These are phyloP conservation scores for Cyclostephanos invisitatus DNA, from an alignment of 108 stramenopile species.

Conservation along the genomic window DNA sequence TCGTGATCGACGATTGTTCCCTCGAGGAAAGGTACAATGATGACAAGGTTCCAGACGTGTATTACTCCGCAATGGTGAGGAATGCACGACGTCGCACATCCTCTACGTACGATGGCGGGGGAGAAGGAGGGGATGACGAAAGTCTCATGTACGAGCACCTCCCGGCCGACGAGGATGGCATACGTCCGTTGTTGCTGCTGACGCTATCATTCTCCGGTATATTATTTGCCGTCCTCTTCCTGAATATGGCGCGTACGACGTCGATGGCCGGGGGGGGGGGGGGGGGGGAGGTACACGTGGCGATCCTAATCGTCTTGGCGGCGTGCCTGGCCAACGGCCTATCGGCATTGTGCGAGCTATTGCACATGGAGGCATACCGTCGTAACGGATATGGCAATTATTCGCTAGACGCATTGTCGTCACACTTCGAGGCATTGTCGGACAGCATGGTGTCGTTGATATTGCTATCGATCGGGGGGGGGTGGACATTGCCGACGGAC, in stretches of 20 bases:
- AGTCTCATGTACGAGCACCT: constrained; percentile 53
- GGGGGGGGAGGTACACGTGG: constrained; percentile 68
- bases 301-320: constrained; percentile 66
- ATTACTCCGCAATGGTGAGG: constrained; percentile 22
- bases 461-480: constrained; percentile 69
- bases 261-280: not conserved
- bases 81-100: not conserved
- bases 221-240: constrained; percentile 43
- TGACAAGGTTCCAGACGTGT: constrained; percentile 53
- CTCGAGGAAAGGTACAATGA: constrained; percentile 71
- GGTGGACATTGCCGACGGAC: constrained; percentile 86
- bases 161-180: constrained; percentile 74
- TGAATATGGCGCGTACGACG: constrained; percentile 43
- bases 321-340: constrained; percentile 63
- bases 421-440: constrained; percentile 79
- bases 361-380: constrained; percentile 64
- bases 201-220: constrained; percentile 53
- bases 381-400: constrained; percentile 75
- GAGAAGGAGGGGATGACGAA: constrained; percentile 3
- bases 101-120: not conserved
- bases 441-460: constrained; percentile 77
- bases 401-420: constrained; percentile 65
- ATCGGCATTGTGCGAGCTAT: constrained; percentile 64
- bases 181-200: constrained; percentile 55
- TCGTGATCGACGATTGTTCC: constrained; percentile 76